Base-by-base conservation (phyloP, 495 filamentous ascomycete genomes). In the Penicillium goetzii region DNA sequence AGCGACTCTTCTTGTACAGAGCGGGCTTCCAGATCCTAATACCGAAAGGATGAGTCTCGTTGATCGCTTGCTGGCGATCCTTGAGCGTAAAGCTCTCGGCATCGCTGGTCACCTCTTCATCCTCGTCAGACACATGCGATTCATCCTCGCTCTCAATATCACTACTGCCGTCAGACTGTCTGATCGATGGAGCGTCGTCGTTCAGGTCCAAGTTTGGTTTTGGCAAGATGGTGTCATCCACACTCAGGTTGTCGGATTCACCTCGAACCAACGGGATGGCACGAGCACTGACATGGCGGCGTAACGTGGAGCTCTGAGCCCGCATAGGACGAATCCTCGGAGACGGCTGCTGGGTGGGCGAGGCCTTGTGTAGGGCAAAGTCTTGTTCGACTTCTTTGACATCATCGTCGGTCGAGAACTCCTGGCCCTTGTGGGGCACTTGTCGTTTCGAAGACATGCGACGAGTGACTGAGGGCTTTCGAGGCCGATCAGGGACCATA, bases 21-120 rank as follows among this genome's bases (percentile, higher is more conserved):
- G 95, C 95, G 21, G 95, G 95, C 75, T 99, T 99, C 95, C 95
- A 99, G 34, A 99, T 90, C 63, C 95, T 89, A 71, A 99, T 98
- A 75, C 95, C 95, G 67, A 99, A 99, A 0, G 95, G 95, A 80
- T 99, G 95, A 0, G 95, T 99, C 74, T 97, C 89, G 77, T 99
- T 99, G 78, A 99, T 99, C 55, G 95, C 95, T 74, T 97, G 89
- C 77, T 99, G 95, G 40, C 94, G 89, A 72, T 98, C 95, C 78
- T 96, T 96, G 45, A 88, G 74, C 3, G 85, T 88, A 66, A 87
- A 87, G 74, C 91, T 95, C 72, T 91, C 93, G 8, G 90, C 88
- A 64, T 92, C 91, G 70, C 90, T 93, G 30, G 87, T 63, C 49
- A 84, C 83, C 15, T 82, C 86, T 15, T 83, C 85, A 19, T 89